Evolutionary conservation across 2,329 filamentous ascomycete species (phyloP), one percentile per base, ranked within the genome.

Genomic region (Colletotrichum shisoi): DNA sequence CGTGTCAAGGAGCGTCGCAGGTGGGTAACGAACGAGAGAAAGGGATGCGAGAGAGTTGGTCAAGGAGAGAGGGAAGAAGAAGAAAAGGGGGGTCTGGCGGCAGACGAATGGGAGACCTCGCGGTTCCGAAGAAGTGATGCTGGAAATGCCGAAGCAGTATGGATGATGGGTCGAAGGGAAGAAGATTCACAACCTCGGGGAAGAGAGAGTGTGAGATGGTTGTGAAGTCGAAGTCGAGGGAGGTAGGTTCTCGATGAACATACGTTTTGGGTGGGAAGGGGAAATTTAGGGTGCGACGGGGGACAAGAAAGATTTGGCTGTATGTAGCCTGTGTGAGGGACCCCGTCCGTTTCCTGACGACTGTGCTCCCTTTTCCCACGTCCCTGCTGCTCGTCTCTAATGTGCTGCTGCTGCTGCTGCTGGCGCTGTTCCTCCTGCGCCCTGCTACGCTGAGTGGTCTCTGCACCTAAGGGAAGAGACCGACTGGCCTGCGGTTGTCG

Each of bases 1-100:
- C 78, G 78, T 78, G 73, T 78, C 73, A 73, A 68, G 73, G 70
- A 72, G 73, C 71, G 75, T 73, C 72, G 74, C 73, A 73, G 70
- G 69, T 71, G 69, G 69, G 68, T 46, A 67, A 66, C 52, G 54
- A 66, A 67, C 64, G 71, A 70, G 71, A 73, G 70, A 44, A 57
- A 71, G 73, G 72, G 71, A 53, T 34, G 31, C 31, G 71, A 62
- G 71, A 44, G 24, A 62, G 48, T 21, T 57, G 37, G 49, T 39
- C 39, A 46, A 42, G 49, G 56, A 34, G 52, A 56, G 53, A n/a
- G 53, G 27, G 31, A n/a, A 15, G 39, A 39, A 19, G 53, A 56
- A 44, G 34, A 44, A 56, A 56, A 53, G 45, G 27, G 31, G 44
- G 63, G 65, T 44, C 54, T 65, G 62, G 44, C 49, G 42, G 31